Percentiles rank a stretch among this genome's conserved stretches.
phyloP scores from a whole-genome alignment of 176 grass and related monocot species.

The Triticum urartu region DNA sequence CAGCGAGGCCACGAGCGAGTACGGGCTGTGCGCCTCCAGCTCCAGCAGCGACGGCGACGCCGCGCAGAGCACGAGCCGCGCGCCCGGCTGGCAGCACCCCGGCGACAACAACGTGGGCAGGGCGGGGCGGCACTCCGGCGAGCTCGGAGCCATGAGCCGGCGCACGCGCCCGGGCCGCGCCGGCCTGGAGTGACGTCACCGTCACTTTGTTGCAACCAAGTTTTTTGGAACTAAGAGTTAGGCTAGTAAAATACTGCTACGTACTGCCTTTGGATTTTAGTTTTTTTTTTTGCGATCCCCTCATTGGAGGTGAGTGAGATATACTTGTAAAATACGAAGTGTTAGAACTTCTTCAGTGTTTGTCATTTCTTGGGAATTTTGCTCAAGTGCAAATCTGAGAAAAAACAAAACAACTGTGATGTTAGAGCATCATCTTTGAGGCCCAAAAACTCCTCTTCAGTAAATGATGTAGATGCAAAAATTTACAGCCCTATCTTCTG shows the following conservation, averaged over 20 bases:
- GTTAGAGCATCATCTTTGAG: too few relatives aligned
- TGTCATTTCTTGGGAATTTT: background rate
- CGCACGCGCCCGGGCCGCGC: slow-evolving; percentile 10
- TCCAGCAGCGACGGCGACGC: slow-evolving; percentile 40
- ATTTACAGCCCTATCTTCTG: too few relatives aligned
- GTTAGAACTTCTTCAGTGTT: background rate
- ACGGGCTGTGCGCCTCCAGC: slow-evolving; percentile 33
- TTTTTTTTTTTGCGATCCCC: background rate
- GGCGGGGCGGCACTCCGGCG: background rate
- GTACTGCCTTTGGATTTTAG: background rate
- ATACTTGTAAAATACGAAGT: background rate
- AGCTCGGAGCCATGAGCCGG: slow-evolving; percentile 4
- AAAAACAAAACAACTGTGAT: background rate
- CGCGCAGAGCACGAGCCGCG: background rate
- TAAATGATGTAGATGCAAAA: too few relatives aligned
- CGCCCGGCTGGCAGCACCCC: background rate
- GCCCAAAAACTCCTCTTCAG: too few relatives aligned
- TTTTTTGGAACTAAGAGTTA: background rate
- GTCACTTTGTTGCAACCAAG: background rate
- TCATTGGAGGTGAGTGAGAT: background rate
- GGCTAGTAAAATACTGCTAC: background rate
- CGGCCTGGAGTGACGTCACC: slow-evolving; percentile 3
- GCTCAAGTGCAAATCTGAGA: background rate
- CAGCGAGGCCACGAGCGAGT: slow-evolving; percentile 66
- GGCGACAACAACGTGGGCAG: background rate